Percentiles rank a stretch among this genome's conserved stretches.
Conservation (phyloP, 176 grass and related monocot species). For the Elymus sibiricus region DNA sequence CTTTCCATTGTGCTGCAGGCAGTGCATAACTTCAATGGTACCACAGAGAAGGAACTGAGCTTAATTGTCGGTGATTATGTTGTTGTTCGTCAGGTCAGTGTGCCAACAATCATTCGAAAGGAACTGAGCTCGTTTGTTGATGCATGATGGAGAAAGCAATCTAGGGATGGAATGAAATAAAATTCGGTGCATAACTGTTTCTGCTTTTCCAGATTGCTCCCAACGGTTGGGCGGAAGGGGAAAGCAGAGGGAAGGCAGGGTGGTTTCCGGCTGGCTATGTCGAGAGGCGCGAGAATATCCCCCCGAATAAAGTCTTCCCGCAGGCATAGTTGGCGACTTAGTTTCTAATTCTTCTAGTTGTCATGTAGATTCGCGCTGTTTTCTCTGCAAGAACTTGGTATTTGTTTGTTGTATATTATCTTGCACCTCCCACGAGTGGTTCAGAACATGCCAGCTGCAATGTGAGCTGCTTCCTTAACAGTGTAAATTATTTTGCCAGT, state of each 20-base stretch:
- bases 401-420: background rate
- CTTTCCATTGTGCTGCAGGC: slow-evolving; percentile 54
- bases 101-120: background rate
- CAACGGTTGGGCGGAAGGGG: slow-evolving; percentile 89
- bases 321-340: slow-evolving; percentile 32
- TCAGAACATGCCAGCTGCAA: background rate
- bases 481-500: background rate
- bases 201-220: slow-evolving; percentile 52
- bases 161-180: background rate
- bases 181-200: slow-evolving; percentile 6
- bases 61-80: slow-evolving; percentile 96
- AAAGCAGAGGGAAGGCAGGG: slow-evolving; percentile 83
- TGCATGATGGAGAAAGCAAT: slow-evolving; percentile 7
- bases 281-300: slow-evolving; percentile 77
- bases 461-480: background rate
- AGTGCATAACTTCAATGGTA: slow-evolving; percentile 81
- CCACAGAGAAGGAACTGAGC: slow-evolving; percentile 81
- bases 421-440: slow-evolving; percentile 12
- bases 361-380: background rate
- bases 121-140: background rate
- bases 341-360: background rate
- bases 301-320: slow-evolving; percentile 82
- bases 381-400: background rate
- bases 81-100: slow-evolving; percentile 89
- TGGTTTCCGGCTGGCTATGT: slow-evolving; percentile 82